These are phyloP conservation scores for Trichoderma reesei DNA, from an alignment of 495 filamentous ascomycete species.

Conservation along the genomic window DNA sequence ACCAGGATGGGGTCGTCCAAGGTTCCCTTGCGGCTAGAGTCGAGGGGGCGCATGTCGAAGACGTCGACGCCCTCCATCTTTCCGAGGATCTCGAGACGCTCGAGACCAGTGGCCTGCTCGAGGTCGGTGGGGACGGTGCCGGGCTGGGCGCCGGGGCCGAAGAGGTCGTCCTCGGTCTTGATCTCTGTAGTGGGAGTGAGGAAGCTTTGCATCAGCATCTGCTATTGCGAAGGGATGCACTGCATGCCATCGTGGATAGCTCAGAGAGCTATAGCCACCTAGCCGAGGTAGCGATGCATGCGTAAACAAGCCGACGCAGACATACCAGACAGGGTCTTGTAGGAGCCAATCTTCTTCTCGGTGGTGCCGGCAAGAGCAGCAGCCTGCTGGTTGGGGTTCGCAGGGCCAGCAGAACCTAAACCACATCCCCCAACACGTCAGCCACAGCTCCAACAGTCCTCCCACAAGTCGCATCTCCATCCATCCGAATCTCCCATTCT, in stretches of 20 bases:
- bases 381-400: constrained; percentile 9
- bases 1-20: constrained; percentile 82
- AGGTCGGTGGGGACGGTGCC: constrained; percentile 87
- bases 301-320: neutral
- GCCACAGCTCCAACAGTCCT: neutral
- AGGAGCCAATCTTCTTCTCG: constrained; percentile 23
- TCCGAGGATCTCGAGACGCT: constrained; percentile 95
- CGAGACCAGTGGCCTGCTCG: constrained; percentile 90
- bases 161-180: constrained; percentile 66
- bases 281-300: neutral
- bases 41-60: constrained; percentile 96
- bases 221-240: constrained; percentile 12
- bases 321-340: constrained; percentile 28
- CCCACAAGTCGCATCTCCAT: neutral
- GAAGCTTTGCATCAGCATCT: constrained; percentile 11
- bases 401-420: neutral
- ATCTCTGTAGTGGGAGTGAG: constrained; percentile 53
- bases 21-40: constrained; percentile 83
- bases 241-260: too few relatives aligned
- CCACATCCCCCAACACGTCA: neutral
- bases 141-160: constrained; percentile 67
- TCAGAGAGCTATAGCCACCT: too few relatives aligned
- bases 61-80: constrained; percentile 98
- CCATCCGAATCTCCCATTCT: neutral
- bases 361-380: constrained; percentile 13